These are phyloP conservation scores for Trichoderma gracile DNA, from an alignment of 2,329 filamentous ascomycete species.

Conservation along the genomic window DNA sequence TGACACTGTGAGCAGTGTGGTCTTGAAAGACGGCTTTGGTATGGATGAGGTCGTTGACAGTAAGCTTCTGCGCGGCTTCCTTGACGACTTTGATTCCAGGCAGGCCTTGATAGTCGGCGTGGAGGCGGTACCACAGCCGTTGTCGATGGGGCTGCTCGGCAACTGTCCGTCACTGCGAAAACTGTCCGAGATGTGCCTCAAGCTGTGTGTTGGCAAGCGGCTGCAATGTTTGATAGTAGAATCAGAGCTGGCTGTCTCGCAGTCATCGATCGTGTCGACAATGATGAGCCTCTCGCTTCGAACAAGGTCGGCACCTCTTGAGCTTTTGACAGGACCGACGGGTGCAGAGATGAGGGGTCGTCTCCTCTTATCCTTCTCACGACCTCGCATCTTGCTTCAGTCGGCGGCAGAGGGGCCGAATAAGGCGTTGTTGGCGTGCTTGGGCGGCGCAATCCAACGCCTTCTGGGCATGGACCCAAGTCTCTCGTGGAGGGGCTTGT, in stretches of 20 bases:
- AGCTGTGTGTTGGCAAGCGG: slow-evolving; percentile 26
- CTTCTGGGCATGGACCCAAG: not conserved
- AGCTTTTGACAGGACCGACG: slow-evolving; percentile 43
- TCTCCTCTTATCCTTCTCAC: slow-evolving; percentile 31
- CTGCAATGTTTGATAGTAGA: slow-evolving; percentile 24
- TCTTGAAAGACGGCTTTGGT: slow-evolving; percentile 24
- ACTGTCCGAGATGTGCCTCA: slow-evolving; percentile 37
- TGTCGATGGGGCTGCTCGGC: slow-evolving; percentile 36
- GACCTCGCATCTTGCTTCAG: slow-evolving; percentile 18
- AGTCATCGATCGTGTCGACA: slow-evolving; percentile 42
- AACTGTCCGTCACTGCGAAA: slow-evolving; percentile 33
- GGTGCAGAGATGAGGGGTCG: slow-evolving; percentile 41
- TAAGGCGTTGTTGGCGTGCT: not conserved
- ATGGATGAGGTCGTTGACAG: slow-evolving; percentile 26
- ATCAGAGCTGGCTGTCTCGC: slow-evolving; percentile 30
- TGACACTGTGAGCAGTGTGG: slow-evolving; percentile 24
- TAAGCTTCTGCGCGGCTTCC: slow-evolving; percentile 28
- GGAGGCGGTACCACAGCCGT: slow-evolving; percentile 34
- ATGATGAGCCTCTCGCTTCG: slow-evolving; percentile 41
- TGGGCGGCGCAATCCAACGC: not conserved
- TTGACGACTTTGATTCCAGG: slow-evolving; percentile 18
- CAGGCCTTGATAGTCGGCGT: slow-evolving; percentile 29
- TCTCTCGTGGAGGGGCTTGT: no score
- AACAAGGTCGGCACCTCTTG: slow-evolving; percentile 39
- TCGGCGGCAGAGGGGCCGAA: not conserved